phyloP scores from a whole-genome alignment of 805 yeast genomes.

The Wickerhamiella qilinensis region DNA sequence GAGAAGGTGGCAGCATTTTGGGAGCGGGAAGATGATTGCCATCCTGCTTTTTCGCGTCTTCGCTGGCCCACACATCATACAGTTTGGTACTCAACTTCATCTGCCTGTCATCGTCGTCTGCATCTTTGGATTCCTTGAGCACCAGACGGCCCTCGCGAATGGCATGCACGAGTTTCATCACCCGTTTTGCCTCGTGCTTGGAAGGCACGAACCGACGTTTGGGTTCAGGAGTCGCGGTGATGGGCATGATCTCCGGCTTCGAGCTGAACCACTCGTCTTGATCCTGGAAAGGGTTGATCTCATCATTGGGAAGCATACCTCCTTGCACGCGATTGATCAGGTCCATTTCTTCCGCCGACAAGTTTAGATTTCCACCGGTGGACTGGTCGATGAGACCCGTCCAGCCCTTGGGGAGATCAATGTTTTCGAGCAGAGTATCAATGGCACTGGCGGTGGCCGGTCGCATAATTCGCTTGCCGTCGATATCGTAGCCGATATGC shows the following conservation, averaged over 20 bases:
- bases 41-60: slow-evolving; percentile 36
- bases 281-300: slow-evolving; percentile 79
- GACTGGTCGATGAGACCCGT: slow-evolving; percentile 85
- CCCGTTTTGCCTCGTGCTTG: slow-evolving; percentile 87
- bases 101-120: slow-evolving; percentile 31
- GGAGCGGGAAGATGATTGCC: slow-evolving; percentile 88
- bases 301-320: slow-evolving; percentile 69
- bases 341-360: slow-evolving; percentile 77
- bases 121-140: slow-evolving; percentile 46
- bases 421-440: slow-evolving; percentile 73
- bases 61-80: slow-evolving; percentile 74
- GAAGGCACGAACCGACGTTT: slow-evolving; percentile 94
- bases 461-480: slow-evolving; percentile 96
- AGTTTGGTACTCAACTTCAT: slow-evolving; percentile 19
- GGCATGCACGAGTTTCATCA: slow-evolving; percentile 92
- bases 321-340: slow-evolving; percentile 71
- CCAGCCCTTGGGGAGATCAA: slow-evolving; percentile 97
- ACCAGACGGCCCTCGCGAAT: slow-evolving; percentile 91
- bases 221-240: slow-evolving; percentile 90
- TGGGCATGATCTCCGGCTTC: slow-evolving; percentile 73
- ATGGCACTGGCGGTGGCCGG: slow-evolving; percentile 95
- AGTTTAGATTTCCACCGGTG: slow-evolving; percentile 72
- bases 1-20: slow-evolving; percentile 85
- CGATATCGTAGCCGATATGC: slow-evolving; percentile 90
- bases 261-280: slow-evolving; percentile 91